Percentiles rank a stretch among this genome's conserved stretches.
Conservation (phyloP, 208 protist genomes). For the Trypanosoma platydactyli region DNA sequence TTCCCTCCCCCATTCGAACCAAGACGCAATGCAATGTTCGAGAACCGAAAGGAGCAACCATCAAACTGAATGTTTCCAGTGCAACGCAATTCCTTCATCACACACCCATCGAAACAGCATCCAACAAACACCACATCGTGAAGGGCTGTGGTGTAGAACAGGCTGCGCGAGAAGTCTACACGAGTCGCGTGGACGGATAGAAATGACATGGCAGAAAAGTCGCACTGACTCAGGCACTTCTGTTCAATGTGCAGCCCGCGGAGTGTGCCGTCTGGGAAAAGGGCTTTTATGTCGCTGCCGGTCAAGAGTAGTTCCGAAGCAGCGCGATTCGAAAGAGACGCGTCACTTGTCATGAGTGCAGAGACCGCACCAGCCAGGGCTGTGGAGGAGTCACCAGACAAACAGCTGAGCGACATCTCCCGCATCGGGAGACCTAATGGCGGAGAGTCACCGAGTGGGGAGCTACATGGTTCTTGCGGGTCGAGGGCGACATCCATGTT, state of each 20-base stretch:
- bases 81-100: constrained; percentile 43
- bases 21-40: constrained; percentile 37
- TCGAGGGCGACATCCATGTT: constrained; percentile 17
- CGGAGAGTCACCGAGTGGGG: not conserved
- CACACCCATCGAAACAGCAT: constrained; percentile 59
- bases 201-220: constrained; percentile 61
- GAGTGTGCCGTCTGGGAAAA: constrained; percentile 43
- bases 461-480: not conserved
- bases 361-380: constrained; percentile 15
- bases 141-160: constrained; percentile 51
- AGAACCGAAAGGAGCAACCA: constrained; percentile 52
- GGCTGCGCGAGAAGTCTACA: constrained; percentile 57
- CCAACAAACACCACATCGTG: constrained; percentile 43
- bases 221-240: constrained; percentile 45
- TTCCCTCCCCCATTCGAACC: not conserved
- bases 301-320: constrained; percentile 45
- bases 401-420: not conserved
- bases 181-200: constrained; percentile 31
- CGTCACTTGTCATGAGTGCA: constrained; percentile 12
- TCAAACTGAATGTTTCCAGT: constrained; percentile 41
- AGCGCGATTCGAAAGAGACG: constrained; percentile 10
- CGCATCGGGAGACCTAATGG: constrained; percentile 1
- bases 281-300: constrained; percentile 65
- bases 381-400: not conserved
- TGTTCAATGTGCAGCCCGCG: constrained; percentile 29